Evolutionary conservation across 495 filamentous ascomycete species (phyloP).

Genomic region (Melanomma pulvis-pyrius): DNA sequence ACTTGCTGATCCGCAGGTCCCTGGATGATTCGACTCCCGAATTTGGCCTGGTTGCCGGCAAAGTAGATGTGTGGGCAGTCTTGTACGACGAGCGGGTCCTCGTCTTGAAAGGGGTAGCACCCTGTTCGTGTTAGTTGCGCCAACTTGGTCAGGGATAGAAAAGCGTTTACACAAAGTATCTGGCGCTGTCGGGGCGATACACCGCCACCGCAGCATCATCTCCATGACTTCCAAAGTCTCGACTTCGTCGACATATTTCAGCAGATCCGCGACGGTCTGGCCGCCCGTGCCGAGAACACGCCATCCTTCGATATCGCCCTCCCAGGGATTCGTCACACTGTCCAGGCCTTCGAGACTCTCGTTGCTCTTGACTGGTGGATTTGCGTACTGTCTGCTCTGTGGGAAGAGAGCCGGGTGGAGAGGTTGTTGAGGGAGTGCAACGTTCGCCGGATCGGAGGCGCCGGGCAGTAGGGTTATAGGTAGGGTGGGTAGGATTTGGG

Average conservation of each 20-base stretch:
- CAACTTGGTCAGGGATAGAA: background rate
- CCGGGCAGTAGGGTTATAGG: slow-evolving; percentile 56
- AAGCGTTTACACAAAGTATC: slow-evolving; percentile 84
- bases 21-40: slow-evolving; percentile 73
- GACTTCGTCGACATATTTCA: slow-evolving; percentile 80
- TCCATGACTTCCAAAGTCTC: slow-evolving; percentile 86
- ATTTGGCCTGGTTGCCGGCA: slow-evolving; percentile 81
- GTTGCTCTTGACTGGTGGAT: slow-evolving; percentile 51
- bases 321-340: slow-evolving; percentile 90
- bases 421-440: slow-evolving; percentile 47
- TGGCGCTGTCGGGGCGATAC: slow-evolving; percentile 90
- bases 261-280: slow-evolving; percentile 91
- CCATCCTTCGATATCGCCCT: slow-evolving; percentile 85
- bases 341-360: slow-evolving; percentile 77
- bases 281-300: slow-evolving; percentile 81
- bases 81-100: slow-evolving; percentile 83
- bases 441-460: slow-evolving; percentile 67
- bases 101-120: slow-evolving; percentile 92
- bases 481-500: slow-evolving; percentile 62
- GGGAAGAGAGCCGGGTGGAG: slow-evolving; percentile 53
- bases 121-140: slow-evolving; percentile 52
- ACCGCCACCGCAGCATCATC: slow-evolving; percentile 85
- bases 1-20: slow-evolving; percentile 67
- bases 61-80: slow-evolving; percentile 90
- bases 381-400: slow-evolving; percentile 66